A percentile compares a stretch with the other conserved stretches of the same genome.
These are phyloP conservation scores for Wickerhamomyces pijperi DNA, from an alignment of 805 yeast genomes.

Conservation along the genomic window DNA sequence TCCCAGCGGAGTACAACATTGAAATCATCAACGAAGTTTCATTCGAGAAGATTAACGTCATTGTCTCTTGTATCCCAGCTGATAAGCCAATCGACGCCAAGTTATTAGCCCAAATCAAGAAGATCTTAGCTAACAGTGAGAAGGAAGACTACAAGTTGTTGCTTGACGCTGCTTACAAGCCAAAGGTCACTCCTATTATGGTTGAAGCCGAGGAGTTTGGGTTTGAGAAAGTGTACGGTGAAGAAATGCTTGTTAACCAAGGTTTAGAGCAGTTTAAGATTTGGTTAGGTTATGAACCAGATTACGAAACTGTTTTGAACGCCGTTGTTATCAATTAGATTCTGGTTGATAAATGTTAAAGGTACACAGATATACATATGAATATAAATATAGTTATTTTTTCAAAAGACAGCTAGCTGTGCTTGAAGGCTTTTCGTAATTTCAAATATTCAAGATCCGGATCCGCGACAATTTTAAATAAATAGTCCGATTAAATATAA, in stretches of 20 bases:
- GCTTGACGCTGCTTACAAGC: conserved; percentile 93
- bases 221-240: conserved; percentile 86
- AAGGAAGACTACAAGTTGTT: conserved; percentile 24
- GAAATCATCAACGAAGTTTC: conserved; percentile 40
- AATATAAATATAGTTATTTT: no score
- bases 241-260: conserved; percentile 86
- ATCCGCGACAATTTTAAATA: no score
- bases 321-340: conserved; percentile 33
- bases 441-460: not conserved
- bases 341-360: not conserved
- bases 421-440: no score
- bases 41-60: conserved; percentile 40
- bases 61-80: conserved; percentile 79
- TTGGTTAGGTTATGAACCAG: conserved; percentile 63
- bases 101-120: conserved; percentile 37
- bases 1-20: conserved; percentile 52
- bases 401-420: no score
- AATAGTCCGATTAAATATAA: no score
- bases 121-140: conserved; percentile 31
- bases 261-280: conserved; percentile 78
- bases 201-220: conserved; percentile 49
- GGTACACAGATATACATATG: not conserved
- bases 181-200: conserved; percentile 81
- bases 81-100: conserved; percentile 52
- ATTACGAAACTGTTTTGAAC: conserved; percentile 46